phyloP scores from a whole-genome alignment of 805 yeast genomes.

The Ogataea salicorniae region DNA sequence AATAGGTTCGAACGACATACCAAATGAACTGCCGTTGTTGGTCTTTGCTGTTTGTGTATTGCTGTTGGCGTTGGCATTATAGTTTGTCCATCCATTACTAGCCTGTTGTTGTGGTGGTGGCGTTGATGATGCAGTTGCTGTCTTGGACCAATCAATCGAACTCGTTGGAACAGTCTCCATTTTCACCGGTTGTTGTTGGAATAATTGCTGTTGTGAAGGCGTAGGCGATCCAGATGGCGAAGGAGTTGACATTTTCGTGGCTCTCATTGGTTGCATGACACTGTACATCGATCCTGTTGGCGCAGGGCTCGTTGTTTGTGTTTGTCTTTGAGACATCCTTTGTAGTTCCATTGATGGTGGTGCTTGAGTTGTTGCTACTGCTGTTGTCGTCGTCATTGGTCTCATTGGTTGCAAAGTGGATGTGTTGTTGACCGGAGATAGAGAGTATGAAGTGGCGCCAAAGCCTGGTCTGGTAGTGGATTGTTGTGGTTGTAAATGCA shows the following conservation, averaged over 20 bases:
- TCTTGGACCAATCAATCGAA: neutral
- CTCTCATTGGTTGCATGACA: constrained; percentile 23
- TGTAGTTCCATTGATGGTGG: too few species aligned
- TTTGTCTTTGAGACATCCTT: neutral
- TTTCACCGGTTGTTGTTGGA: neutral
- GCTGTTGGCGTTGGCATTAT: neutral
- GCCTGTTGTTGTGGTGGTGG: neutral
- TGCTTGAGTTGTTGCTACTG: too few species aligned
- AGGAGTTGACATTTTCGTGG: constrained; percentile 8
- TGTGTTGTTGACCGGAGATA: neutral
- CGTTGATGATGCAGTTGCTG: neutral
- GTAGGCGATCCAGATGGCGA: constrained; percentile 5
- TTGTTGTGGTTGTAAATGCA: neutral
- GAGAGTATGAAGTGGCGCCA: neutral
- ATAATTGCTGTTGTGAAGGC: neutral
- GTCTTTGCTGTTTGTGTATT: neutral
- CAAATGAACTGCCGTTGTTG: constrained; percentile 2
- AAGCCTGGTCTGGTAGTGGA: neutral
- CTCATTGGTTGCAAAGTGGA: neutral
- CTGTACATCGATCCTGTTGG: constrained; percentile 4
- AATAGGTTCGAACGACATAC: constrained; percentile 13
- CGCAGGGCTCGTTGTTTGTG: neutral
- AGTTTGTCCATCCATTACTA: neutral
- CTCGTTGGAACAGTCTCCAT: neutral
- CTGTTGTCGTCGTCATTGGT: neutral